Evolutionary conservation across 805 yeast species (phyloP).

Genomic region (Candida sonorensis): DNA sequence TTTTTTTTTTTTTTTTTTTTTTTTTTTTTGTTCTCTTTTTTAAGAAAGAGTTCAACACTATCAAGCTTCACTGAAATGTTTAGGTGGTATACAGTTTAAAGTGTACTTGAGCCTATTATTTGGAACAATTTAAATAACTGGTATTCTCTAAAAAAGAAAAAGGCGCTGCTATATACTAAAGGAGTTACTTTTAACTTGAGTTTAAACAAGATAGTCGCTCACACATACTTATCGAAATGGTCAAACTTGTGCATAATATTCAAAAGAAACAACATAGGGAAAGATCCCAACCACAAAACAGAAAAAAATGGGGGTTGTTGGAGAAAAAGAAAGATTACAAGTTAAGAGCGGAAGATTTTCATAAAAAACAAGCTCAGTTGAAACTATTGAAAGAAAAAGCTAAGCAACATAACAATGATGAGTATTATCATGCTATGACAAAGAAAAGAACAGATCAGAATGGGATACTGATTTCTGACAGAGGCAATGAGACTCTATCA

Average conservation of each 20-base stretch:
- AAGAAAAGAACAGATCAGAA: slow-evolving; percentile 55
- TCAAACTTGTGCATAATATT: slow-evolving; percentile 76
- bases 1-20: no score
- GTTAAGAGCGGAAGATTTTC: slow-evolving; percentile 49
- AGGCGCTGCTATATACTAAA: no score
- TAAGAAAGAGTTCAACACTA: no score
- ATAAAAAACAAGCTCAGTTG: slow-evolving; percentile 54
- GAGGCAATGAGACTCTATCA: slow-evolving; percentile 54
- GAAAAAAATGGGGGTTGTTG: slow-evolving; percentile 73
- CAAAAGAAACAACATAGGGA: slow-evolving; percentile 97
- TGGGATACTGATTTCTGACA: slow-evolving; percentile 62
- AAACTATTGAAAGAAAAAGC: slow-evolving; percentile 72
- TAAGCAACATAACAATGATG: slow-evolving; percentile 79
- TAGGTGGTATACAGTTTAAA: no score
- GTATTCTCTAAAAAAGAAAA: no score
- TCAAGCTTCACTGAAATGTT: no score
- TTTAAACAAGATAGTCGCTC: neutral
- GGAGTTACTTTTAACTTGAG: no score
- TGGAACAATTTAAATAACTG: no score
- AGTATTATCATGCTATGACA: slow-evolving; percentile 92
- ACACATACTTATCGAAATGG: slow-evolving; percentile 40
- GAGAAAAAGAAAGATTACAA: slow-evolving; percentile 88
- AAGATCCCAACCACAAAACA: slow-evolving; percentile 75
- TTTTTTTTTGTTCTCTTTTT: no score
- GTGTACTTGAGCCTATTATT: no score